Evolutionary conservation across 257 asterid genomes (phyloP).

Genomic region (Nicotiana knightiana): DNA sequence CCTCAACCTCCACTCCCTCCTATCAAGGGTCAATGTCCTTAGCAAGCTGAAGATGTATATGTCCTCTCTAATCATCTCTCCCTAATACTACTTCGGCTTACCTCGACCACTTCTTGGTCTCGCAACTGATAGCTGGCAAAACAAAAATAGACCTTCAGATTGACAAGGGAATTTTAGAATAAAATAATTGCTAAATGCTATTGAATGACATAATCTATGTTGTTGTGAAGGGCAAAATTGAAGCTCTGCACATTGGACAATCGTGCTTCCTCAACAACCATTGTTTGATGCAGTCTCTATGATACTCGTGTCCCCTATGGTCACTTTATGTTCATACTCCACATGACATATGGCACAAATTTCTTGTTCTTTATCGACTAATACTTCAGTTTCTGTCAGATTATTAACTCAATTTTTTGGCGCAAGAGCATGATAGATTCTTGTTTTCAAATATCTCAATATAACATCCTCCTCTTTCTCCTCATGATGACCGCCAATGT

Average conservation of each 20-base stretch:
- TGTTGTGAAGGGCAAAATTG: neutral
- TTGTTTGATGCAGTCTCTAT: slow-evolving; percentile 3
- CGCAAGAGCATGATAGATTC: neutral
- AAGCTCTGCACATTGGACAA: slow-evolving; percentile 11
- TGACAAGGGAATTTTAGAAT: too few relatives aligned
- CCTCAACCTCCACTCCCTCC: too few relatives aligned
- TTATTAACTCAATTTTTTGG: neutral
- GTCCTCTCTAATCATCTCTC: too few relatives aligned
- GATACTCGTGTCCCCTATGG: slow-evolving; percentile 9
- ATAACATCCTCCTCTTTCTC: neutral
- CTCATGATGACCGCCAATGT: too few relatives aligned
- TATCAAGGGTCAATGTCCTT: too few relatives aligned
- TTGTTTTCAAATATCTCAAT: neutral
- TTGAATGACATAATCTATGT: neutral
- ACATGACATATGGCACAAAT: slow-evolving; percentile 10
- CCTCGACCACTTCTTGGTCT: too few relatives aligned
- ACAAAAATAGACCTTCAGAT: too few relatives aligned
- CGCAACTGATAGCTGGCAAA: too few relatives aligned
- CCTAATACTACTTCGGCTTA: accelerated
- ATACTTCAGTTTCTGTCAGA: too few relatives aligned
- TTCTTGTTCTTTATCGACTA: too few relatives aligned
- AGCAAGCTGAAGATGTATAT: too few relatives aligned
- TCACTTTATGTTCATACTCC: neutral
- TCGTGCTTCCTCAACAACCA: neutral
- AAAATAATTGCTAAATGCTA: too few relatives aligned